Conservation (phyloP, 352 stramenopile genomes). For the Halophytophthora polymorphica region DNA sequence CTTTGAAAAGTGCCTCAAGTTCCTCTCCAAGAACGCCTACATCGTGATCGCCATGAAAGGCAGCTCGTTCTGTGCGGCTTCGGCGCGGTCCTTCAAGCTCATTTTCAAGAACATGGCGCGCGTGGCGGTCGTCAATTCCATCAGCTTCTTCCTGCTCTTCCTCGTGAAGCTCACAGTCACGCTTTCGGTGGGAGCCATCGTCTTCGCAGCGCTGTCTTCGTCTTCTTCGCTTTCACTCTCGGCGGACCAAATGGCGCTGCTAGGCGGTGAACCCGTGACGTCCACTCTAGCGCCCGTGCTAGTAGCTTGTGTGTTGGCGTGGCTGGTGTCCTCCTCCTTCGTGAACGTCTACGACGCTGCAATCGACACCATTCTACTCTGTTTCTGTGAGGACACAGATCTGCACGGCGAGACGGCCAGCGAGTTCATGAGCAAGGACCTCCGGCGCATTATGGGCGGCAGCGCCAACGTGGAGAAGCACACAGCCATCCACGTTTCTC, state of each 20-base stretch:
- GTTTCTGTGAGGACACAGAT: conserved; percentile 93
- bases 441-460: conserved; percentile 58
- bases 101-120: conserved; percentile 92
- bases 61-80: conserved; percentile 83
- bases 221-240: conserved; percentile 28
- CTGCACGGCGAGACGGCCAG: conserved; percentile 56
- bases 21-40: conserved; percentile 97
- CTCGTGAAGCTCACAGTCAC: conserved; percentile 91
- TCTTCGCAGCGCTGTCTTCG: conserved; percentile 49
- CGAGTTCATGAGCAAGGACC: conserved; percentile 80
- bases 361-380: conserved; percentile 95
- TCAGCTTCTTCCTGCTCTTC: conserved; percentile 93
- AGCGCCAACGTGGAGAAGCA: conserved; percentile 18
- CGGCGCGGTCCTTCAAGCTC: conserved; percentile 92
- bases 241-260: conserved; percentile 43
- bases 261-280: conserved; percentile 67
- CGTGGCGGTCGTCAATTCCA: conserved; percentile 87
- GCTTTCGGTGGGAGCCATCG: conserved; percentile 30
- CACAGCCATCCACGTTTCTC: conserved; percentile 40
- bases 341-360: conserved; percentile 93
- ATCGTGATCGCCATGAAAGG: conserved; percentile 86
- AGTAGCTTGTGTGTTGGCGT: conserved; percentile 75
- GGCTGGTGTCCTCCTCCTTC: conserved; percentile 90
- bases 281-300: conserved; percentile 91
- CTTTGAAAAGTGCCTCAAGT: conserved; percentile 95